A percentile compares a stretch with the other conserved stretches of the same genome.
Evolutionary conservation across 73 alveolate species (phyloP).

Genomic region (Tetrahymena borealis): DNA sequence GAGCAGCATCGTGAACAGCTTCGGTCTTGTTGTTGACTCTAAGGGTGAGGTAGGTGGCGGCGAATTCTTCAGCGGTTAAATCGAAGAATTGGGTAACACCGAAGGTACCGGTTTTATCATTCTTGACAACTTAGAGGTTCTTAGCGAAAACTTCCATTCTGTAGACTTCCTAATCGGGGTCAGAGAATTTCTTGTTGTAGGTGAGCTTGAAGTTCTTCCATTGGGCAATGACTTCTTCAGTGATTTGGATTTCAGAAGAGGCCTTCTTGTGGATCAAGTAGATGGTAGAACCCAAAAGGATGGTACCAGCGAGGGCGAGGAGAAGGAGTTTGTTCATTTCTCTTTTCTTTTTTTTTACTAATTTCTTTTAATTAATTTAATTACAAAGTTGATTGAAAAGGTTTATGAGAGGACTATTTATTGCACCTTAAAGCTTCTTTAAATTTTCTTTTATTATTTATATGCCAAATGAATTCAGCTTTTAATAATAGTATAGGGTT

Average conservation of each 20-base stretch:
- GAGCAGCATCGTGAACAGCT: background rate
- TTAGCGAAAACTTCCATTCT: background rate
- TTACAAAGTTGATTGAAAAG: background rate
- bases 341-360: background rate
- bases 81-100: slow-evolving; percentile 43
- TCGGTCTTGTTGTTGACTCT: background rate
- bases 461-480: too few species aligned
- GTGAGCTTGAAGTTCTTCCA: background rate
- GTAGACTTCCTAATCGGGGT: background rate
- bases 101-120: background rate
- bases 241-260: background rate
- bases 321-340: background rate
- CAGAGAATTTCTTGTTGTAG: slow-evolving; percentile 1
- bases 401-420: background rate
- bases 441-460: too few species aligned
- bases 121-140: background rate
- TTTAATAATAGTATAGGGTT: too few species aligned
- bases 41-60: slow-evolving; percentile 19
- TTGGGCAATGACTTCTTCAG: background rate
- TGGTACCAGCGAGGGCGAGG: slow-evolving; percentile 1
- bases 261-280: background rate
- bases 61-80: slow-evolving; percentile 29
- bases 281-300: background rate
- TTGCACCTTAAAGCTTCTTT: too few species aligned
- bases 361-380: background rate